phyloP scores from a whole-genome alignment of 2,329 filamentous ascomycete species.

The Penicillium italicum region DNA sequence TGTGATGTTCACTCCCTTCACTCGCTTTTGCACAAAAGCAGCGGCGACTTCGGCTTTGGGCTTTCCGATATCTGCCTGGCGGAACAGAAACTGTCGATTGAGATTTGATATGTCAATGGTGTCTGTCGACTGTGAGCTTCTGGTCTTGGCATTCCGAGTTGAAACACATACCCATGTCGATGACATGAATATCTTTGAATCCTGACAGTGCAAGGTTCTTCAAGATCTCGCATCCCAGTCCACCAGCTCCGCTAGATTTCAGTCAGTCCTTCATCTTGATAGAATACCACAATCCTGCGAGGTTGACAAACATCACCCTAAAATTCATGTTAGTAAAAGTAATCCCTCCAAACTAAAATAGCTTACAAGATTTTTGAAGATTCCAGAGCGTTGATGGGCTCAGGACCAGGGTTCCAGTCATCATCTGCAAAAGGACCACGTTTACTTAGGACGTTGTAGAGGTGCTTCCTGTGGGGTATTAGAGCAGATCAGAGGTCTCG shows the following conservation, averaged over 20 bases:
- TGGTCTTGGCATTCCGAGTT: background rate
- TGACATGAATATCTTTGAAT: conserved; percentile 96
- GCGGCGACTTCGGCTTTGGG: conserved; percentile 92
- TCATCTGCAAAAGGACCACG: conserved; percentile 78
- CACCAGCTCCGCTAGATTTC: conserved; percentile 75
- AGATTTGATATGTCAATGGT: conserved; percentile 98
- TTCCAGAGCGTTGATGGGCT: conserved; percentile 57
- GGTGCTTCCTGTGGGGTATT: conserved; percentile 63
- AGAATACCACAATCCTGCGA: background rate
- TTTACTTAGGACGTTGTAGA: conserved; percentile 74
- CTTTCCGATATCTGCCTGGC: conserved; percentile 84
- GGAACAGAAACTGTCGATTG: conserved; percentile 96
- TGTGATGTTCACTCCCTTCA: conserved; percentile 87
- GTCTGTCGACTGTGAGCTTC: conserved; percentile 52
- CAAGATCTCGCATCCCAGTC: conserved; percentile 90
- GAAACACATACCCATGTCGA: conserved; percentile 79
- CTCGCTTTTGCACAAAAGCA: conserved; percentile 81
- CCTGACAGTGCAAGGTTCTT: conserved; percentile 94
- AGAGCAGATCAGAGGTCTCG: conserved; percentile 2
- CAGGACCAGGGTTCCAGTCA: conserved; percentile 51
- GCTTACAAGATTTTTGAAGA: conserved; percentile 71
- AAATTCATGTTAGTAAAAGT: conserved; percentile 19
- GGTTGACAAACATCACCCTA: conserved; percentile 52
- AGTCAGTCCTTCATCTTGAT: background rate
- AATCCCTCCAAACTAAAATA: background rate